A percentile compares a stretch with the other conserved stretches of the same genome.
phyloP scores from a whole-genome alignment of 2,329 filamentous ascomycete species.

The Calonectria pteridis region DNA sequence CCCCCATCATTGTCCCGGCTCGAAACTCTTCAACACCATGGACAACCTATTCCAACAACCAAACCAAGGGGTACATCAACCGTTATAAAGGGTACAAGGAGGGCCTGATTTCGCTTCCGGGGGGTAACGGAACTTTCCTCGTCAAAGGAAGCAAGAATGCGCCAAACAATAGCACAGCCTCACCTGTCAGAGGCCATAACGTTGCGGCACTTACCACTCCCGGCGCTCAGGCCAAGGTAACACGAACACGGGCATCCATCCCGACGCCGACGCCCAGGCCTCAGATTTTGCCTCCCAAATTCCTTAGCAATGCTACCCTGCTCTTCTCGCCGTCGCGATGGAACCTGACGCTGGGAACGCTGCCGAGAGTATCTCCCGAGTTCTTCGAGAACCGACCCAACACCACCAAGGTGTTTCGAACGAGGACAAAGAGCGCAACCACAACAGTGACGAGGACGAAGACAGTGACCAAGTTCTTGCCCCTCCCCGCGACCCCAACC shows the following conservation, averaged over 20 bases:
- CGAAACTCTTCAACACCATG: not conserved
- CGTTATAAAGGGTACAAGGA: not conserved
- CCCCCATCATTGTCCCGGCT: not conserved
- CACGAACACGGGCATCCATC: not conserved
- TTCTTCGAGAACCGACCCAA: conserved; percentile 16
- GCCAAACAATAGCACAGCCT: not conserved
- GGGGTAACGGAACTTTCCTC: not conserved
- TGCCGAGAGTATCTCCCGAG: not conserved
- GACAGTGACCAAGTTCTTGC: conserved; percentile 32
- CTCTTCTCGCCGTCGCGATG: not conserved
- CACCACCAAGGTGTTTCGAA: conserved; percentile 37
- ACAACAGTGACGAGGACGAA: conserved; percentile 30
- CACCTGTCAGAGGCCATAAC: not conserved
- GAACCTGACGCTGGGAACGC: not conserved
- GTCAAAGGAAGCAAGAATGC: not conserved
- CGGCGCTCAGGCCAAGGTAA: not conserved
- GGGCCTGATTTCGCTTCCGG: not conserved
- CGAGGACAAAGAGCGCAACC: conserved; percentile 35
- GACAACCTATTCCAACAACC: not conserved
- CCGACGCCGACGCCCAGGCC: not conserved
- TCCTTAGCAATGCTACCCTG: not conserved
- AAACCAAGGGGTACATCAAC: not conserved
- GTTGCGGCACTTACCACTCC: not conserved
- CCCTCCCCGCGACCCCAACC: not conserved
- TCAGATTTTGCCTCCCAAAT: not conserved